Base-by-base conservation (phyloP, 768 basidiomycete species). In the Mycena vitilis region DNA sequence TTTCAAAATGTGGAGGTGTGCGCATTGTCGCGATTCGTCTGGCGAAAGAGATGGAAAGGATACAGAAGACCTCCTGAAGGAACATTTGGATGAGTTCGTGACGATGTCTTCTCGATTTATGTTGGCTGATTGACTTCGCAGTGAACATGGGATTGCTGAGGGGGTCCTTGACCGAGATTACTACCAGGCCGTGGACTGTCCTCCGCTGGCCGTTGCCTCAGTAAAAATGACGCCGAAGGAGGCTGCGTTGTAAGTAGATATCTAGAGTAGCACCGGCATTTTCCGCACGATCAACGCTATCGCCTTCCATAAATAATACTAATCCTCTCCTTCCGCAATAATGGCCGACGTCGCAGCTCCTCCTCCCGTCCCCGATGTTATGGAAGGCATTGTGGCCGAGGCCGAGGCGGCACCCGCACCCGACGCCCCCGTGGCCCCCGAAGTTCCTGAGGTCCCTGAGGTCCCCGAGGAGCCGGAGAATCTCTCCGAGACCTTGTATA, bases 401-500 rank as follows among this genome's bases (percentile, higher is more conserved):
- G 71, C 74, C 63, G 77, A 75, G 60, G 75, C 75, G 36, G 69
- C 77, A 37, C 76, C 78, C 45, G 69, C 71, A 6, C 49, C 72
- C 40, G 75, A 74, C 51, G 72, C 73, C 58, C 73, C 71, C 36
- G 62, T 66, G 5, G 45, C 65, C 12, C 73, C 42, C 1, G 51
- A 64, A 4, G 72, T 45, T 0, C 55, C 68, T 11, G 65, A 68
- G 16, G 67, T 69, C 10, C 74, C 79, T 18, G 74, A 8, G 2
- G 68, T 63, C 25, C 61, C 73, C 25, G 65, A 70, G 37, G 84
- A 84, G 58, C 75, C 79, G 20, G 88, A 91, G 73, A 61, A 81
- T 71, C 82, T 84, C 59, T 90, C 91, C 59, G 96, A 98, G 79
- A 98, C 96, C 6, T 85, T 98, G 30, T 98, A 98, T 77, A 92